These are phyloP conservation scores for Nakazawaea populi DNA, from an alignment of 805 yeast species.

Conservation along the genomic window DNA sequence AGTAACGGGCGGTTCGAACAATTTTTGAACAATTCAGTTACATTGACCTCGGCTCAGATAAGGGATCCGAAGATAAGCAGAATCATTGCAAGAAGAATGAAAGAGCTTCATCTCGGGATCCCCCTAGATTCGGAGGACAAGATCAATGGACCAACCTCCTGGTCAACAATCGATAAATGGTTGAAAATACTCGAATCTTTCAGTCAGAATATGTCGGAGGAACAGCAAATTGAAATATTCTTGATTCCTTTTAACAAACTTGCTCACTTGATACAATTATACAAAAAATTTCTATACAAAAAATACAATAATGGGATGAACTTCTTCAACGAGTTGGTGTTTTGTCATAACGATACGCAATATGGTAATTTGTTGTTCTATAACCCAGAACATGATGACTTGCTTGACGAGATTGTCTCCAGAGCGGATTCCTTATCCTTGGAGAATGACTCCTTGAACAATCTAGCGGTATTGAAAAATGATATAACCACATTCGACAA, in stretches of 20 bases:
- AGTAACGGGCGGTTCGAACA: slow-evolving; percentile 93
- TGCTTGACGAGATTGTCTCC: slow-evolving; percentile 5
- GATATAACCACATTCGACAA: slow-evolving; percentile 35
- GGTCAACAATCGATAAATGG: slow-evolving; percentile 77
- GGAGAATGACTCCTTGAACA: neutral
- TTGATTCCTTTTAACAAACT: slow-evolving; percentile 45
- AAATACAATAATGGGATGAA: slow-evolving; percentile 37
- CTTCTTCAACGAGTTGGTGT: slow-evolving; percentile 50
- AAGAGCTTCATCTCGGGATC: slow-evolving; percentile 82
- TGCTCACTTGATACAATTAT: slow-evolving; percentile 39
- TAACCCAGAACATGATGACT: slow-evolving; percentile 13
- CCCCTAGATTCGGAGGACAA: slow-evolving; percentile 54
- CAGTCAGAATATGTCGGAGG: slow-evolving; percentile 31
- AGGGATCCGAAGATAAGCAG: slow-evolving; percentile 70
- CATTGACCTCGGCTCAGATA: slow-evolving; percentile 69
- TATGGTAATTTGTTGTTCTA: slow-evolving; percentile 82
- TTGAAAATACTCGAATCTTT: slow-evolving; percentile 35
- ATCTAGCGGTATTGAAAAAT: neutral
- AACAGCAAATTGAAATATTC: slow-evolving; percentile 34
- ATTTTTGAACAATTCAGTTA: slow-evolving; percentile 74
- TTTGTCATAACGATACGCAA: slow-evolving; percentile 96
- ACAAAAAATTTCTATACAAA: slow-evolving; percentile 56
- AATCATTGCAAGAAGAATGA: slow-evolving; percentile 93
- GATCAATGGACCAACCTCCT: slow-evolving; percentile 56
- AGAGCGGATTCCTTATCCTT: neutral